Conservation (phyloP, 345 rosid genomes). For the Populus tremula region DNA sequence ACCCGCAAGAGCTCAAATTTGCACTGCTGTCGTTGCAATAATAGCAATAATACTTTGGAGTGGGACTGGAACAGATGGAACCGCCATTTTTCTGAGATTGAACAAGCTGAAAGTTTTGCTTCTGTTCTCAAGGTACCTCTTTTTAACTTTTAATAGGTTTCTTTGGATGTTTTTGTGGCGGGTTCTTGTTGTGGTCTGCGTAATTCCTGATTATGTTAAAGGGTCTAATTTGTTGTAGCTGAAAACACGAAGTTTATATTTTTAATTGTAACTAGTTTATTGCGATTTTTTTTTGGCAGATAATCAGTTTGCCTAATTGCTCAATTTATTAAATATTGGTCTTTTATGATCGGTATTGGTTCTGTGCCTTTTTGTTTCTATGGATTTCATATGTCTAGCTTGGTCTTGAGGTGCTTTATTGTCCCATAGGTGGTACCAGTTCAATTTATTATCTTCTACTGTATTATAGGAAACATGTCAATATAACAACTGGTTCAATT, state of each 20-base stretch:
- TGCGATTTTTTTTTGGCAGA: background rate
- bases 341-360: background rate
- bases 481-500: background rate
- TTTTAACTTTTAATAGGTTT: background rate
- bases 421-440: background rate
- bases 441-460: background rate
- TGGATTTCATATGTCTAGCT: background rate
- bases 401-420: background rate
- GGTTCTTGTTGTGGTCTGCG: background rate
- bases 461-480: no score
- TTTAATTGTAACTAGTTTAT: background rate
- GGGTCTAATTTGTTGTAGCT: background rate
- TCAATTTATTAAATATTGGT: background rate
- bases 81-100: slow-evolving; percentile 78
- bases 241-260: background rate
- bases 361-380: background rate
- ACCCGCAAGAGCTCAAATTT: slow-evolving; percentile 29
- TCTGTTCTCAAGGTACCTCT: slow-evolving; percentile 72
- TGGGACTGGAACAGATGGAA: slow-evolving; percentile 96
- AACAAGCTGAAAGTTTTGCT: slow-evolving; percentile 67
- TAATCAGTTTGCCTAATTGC: background rate
- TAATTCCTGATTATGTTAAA: background rate
- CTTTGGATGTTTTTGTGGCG: background rate
- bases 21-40: slow-evolving; percentile 37
- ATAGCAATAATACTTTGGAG: slow-evolving; percentile 33